phyloP scores from a whole-genome alignment of 805 yeast genomes.

The Candida xyloterini region DNA sequence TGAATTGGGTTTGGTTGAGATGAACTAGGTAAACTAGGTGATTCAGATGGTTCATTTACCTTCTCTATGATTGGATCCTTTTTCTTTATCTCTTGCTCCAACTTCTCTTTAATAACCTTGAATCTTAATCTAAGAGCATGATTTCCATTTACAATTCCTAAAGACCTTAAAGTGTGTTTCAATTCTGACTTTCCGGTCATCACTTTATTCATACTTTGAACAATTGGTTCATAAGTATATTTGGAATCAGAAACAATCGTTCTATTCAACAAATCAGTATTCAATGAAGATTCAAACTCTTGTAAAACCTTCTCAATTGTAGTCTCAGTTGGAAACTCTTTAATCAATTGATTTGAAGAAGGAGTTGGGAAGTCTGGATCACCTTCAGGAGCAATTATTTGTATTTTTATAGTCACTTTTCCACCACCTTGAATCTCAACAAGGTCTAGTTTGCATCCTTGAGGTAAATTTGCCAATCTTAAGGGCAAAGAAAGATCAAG shows the following conservation, averaged over 20 bases:
- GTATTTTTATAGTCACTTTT: slow-evolving; percentile 24
- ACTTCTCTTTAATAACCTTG: slow-evolving; percentile 4
- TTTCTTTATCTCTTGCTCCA: background rate
- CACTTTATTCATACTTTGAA: slow-evolving; percentile 26
- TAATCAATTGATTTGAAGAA: slow-evolving; percentile 15
- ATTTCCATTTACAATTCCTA: slow-evolving; percentile 28
- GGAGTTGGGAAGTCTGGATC: slow-evolving; percentile 14
- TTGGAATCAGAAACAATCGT: slow-evolving; percentile 1
- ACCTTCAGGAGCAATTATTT: slow-evolving; percentile 19
- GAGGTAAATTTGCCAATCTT: slow-evolving; percentile 41
- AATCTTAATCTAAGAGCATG: slow-evolving; percentile 29
- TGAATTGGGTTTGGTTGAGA: slow-evolving; percentile 2
- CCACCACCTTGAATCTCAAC: slow-evolving; percentile 5
- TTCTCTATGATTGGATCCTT: too few species aligned
- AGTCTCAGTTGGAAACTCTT: slow-evolving; percentile 9
- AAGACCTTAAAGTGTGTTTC: slow-evolving; percentile 19
- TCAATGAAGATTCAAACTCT: slow-evolving; percentile 14
- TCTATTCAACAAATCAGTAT: background rate
- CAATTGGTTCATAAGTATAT: slow-evolving; percentile 17
- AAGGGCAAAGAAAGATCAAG: slow-evolving; percentile 41
- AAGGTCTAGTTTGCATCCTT: slow-evolving; percentile 42
- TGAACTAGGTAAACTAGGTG: background rate
- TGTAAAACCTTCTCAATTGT: slow-evolving; percentile 16
- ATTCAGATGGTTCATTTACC: too few species aligned
- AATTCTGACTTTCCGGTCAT: slow-evolving; percentile 20